These are phyloP conservation scores for Yueomyces sinensis DNA, from an alignment of 805 yeast species.

Conservation along the genomic window DNA sequence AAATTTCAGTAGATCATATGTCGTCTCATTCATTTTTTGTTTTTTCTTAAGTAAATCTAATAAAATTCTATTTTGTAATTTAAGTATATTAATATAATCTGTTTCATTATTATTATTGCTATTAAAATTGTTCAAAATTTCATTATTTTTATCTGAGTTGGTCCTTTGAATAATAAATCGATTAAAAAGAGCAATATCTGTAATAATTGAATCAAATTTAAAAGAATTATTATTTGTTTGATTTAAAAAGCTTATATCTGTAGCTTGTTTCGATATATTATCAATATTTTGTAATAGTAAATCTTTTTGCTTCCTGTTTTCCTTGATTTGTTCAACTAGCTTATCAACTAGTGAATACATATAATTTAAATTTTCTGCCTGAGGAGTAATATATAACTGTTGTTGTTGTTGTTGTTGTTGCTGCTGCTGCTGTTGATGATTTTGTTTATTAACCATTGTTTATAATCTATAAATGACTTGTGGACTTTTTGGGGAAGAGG, in stretches of 20 bases:
- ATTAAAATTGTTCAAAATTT: neutral
- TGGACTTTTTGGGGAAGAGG: too few relatives aligned
- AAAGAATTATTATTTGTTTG: neutral
- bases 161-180: neutral
- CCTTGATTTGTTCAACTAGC: neutral
- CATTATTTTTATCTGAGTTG: neutral
- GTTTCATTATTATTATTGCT: neutral
- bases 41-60: conserved; percentile 2
- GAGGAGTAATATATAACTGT: conserved; percentile 2
- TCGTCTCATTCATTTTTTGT: conserved; percentile 4
- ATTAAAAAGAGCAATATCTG: neutral
- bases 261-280: neutral
- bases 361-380: conserved; percentile 2
- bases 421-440: too few relatives aligned
- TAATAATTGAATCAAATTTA: neutral
- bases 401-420: neutral
- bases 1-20: conserved; percentile 5
- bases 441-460: too few relatives aligned
- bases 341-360: conserved; percentile 1
- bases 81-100: neutral
- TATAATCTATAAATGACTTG: too few relatives aligned
- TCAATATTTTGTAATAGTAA: neutral
- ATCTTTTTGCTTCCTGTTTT: neutral
- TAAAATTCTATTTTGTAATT: neutral
- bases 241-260: too few relatives aligned